These are phyloP conservation scores for Hypoxylon fuscum DNA, from an alignment of 495 filamentous ascomycete species.

Conservation along the genomic window DNA sequence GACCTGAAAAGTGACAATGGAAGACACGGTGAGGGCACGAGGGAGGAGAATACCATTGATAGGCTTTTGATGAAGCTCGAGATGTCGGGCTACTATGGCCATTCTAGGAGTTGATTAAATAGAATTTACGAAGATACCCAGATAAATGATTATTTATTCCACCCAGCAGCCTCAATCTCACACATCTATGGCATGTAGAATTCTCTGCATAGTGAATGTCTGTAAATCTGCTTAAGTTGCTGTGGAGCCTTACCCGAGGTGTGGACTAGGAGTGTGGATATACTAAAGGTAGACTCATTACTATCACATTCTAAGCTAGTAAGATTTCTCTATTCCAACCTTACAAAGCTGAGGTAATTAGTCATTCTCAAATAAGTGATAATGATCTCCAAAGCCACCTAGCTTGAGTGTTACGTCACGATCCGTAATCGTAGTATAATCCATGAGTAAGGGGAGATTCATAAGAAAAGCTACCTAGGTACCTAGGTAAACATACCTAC, in stretches of 20 bases:
- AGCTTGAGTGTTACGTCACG: constrained; percentile 30
- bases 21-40: constrained; percentile 35
- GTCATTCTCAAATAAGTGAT: too few relatives aligned
- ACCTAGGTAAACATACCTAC: too few relatives aligned
- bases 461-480: too few relatives aligned
- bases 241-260: not conserved
- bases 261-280: too few relatives aligned
- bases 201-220: too few relatives aligned
- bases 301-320: too few relatives aligned
- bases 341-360: too few relatives aligned
- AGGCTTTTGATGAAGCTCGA: constrained; percentile 66
- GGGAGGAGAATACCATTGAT: constrained; percentile 58
- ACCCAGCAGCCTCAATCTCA: too few relatives aligned
- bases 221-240: too few relatives aligned
- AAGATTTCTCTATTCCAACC: too few relatives aligned
- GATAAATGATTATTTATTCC: constrained; percentile 5
- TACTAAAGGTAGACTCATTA: constrained; percentile 5
- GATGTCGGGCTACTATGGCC: constrained; percentile 67
- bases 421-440: constrained; percentile 37
- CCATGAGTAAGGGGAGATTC: constrained; percentile 17
- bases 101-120: constrained; percentile 28
- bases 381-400: too few relatives aligned
- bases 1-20: constrained; percentile 43
- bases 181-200: too few relatives aligned
- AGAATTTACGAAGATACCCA: constrained; percentile 31